A percentile compares a stretch with the other conserved stretches of the same genome.
Evolutionary conservation across 176 grass and related monocot species (phyloP).

Genomic region (Oryza punctata): DNA sequence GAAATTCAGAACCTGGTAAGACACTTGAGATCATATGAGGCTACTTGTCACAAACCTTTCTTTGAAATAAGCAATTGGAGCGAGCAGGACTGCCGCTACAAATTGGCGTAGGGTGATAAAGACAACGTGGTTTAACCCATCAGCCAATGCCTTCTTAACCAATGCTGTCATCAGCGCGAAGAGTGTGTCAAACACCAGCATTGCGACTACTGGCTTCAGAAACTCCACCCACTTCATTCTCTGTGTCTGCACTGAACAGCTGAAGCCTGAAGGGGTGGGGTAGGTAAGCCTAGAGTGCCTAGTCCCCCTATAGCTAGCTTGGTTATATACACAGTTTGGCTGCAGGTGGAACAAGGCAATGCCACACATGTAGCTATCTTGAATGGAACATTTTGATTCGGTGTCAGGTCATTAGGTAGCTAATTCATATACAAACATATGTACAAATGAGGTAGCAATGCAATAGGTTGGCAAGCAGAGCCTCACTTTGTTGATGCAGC

Average conservation of each 20-base stretch:
- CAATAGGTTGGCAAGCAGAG: too few relatives aligned
- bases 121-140: slow-evolving; percentile 53
- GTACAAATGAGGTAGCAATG: too few relatives aligned
- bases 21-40: not conserved
- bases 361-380: not conserved
- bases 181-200: slow-evolving; percentile 44
- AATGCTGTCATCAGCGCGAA: slow-evolving; percentile 56
- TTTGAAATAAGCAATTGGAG: slow-evolving; percentile 57
- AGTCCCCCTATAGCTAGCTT: not conserved
- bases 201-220: slow-evolving; percentile 42
- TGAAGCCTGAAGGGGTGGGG: not conserved
- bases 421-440: not conserved
- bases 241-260: not conserved
- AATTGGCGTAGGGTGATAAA: slow-evolving; percentile 61
- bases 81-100: slow-evolving; percentile 49
- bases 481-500: too few relatives aligned
- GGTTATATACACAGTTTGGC: not conserved
- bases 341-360: not conserved
- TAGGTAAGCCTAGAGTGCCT: not conserved
- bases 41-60: slow-evolving; percentile 53
- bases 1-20: not conserved
- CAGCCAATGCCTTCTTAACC: slow-evolving; percentile 57
- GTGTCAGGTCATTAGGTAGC: not conserved
- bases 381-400: not conserved
- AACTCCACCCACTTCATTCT: slow-evolving; percentile 20